Conservation (phyloP, 768 basidiomycete species). For the Lactarius deliciosus region DNA sequence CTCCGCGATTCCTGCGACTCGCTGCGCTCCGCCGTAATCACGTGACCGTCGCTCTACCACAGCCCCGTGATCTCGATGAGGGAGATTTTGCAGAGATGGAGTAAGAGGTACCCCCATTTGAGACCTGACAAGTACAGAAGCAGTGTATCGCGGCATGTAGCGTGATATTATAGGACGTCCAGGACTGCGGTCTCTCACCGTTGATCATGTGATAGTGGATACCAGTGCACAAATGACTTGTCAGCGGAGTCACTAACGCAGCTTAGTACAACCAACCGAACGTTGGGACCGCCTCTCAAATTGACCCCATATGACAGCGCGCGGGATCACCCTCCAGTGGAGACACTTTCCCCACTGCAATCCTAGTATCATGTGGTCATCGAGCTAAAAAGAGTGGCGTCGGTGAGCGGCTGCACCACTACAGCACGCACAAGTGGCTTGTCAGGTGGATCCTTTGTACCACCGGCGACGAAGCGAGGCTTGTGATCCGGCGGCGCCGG, state of each 20-base stretch:
- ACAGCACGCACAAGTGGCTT: background rate
- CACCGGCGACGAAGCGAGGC: background rate
- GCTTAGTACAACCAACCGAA: background rate
- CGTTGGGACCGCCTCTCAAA: background rate
- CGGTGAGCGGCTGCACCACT: background rate
- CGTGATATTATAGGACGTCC: background rate
- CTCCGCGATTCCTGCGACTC: background rate
- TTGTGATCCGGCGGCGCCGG: conserved; percentile 7
- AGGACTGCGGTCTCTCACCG: background rate
- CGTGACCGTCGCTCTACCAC: conserved; percentile 16
- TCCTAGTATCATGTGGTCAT: background rate
- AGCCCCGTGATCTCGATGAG: conserved; percentile 93
- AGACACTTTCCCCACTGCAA: background rate
- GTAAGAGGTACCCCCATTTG: conserved; percentile 33
- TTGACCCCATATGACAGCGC: background rate
- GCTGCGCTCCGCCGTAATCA: background rate
- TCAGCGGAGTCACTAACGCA: background rate
- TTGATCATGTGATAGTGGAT: conserved; percentile 14
- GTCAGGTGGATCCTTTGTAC: background rate
- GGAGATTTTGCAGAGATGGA: conserved; percentile 84
- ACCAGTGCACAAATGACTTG: background rate
- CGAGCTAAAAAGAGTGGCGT: background rate
- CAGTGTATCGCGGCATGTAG: conserved; percentile 1
- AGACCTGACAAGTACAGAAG: conserved; percentile 7
- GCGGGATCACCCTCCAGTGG: background rate